Evolutionary conservation across 257 asterid species (phyloP).

Genomic region (Capsicum baccatum): DNA sequence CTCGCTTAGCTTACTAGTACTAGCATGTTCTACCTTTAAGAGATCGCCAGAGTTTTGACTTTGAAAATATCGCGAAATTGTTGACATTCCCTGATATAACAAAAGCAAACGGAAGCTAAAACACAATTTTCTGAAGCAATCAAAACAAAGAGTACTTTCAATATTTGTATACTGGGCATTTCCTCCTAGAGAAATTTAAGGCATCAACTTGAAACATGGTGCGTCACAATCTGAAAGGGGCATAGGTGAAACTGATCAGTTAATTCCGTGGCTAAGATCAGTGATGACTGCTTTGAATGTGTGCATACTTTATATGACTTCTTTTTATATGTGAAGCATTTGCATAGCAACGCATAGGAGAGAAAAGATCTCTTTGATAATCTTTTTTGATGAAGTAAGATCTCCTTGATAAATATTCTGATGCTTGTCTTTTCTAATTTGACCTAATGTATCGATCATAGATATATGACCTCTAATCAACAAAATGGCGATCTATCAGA

Average conservation of each 20-base stretch:
- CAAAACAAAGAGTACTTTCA: background rate
- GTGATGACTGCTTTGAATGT: slow-evolving; percentile 2
- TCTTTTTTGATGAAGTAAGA: background rate
- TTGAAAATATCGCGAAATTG: slow-evolving; percentile 69
- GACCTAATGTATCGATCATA: background rate
- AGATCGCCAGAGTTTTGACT: slow-evolving; percentile 46
- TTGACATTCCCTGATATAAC: slow-evolving; percentile 62
- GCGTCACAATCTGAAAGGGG: background rate
- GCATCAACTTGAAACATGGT: slow-evolving; percentile 2
- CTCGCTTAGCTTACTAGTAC: slow-evolving; percentile 43
- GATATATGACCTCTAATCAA: slow-evolving; percentile 11
- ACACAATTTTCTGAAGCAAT: background rate
- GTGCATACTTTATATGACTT: background rate
- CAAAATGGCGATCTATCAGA: background rate
- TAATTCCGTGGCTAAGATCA: background rate
- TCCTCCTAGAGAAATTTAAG: background rate
- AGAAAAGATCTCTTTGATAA: background rate
- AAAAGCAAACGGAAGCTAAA: slow-evolving; percentile 31
- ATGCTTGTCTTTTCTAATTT: background rate
- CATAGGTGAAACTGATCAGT: background rate
- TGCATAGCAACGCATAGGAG: background rate
- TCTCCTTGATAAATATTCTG: background rate
- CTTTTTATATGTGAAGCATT: slow-evolving; percentile 14
- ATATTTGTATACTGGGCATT: background rate
- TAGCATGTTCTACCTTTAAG: slow-evolving; percentile 42